Percentiles rank a stretch among this genome's conserved stretches.
These are phyloP conservation scores for Nakazawaea ernobii DNA, from an alignment of 805 yeast genomes.

Conservation along the genomic window DNA sequence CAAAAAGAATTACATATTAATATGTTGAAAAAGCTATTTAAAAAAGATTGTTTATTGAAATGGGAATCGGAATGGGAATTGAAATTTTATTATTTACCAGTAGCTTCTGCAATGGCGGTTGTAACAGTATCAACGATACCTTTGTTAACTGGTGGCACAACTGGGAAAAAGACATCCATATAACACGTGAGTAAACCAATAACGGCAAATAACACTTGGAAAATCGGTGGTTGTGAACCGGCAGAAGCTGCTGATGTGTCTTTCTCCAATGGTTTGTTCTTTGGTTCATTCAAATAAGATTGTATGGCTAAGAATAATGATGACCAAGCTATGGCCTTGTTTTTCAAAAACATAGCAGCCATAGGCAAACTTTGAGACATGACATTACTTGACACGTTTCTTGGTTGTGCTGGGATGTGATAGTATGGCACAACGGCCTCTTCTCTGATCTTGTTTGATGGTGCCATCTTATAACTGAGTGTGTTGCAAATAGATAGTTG, in stretches of 20 bases:
- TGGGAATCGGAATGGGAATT: no score
- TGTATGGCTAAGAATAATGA: slow-evolving; percentile 47
- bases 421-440: slow-evolving; percentile 24
- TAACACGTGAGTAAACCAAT: slow-evolving; percentile 44
- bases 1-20: neutral
- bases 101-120: slow-evolving; percentile 15
- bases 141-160: slow-evolving; percentile 26
- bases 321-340: slow-evolving; percentile 52
- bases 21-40: neutral
- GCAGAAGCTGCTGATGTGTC: slow-evolving; percentile 17
- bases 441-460: slow-evolving; percentile 10
- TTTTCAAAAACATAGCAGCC: slow-evolving; percentile 60
- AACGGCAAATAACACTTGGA: slow-evolving; percentile 40
- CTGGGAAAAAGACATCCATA: slow-evolving; percentile 46
- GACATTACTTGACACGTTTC: slow-evolving; percentile 39
- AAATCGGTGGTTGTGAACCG: slow-evolving; percentile 37
- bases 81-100: slow-evolving; percentile 3
- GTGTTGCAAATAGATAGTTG: no score
- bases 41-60: no score
- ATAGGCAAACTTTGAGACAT: slow-evolving; percentile 51
- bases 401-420: slow-evolving; percentile 42
- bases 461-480: slow-evolving; percentile 8
- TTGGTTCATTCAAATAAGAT: slow-evolving; percentile 35
- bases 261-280: slow-evolving; percentile 15
- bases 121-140: slow-evolving; percentile 20